Percentiles rank a stretch among this genome's conserved stretches.
Evolutionary conservation across 73 alveolate genomes (phyloP).

Genomic region (Effrenium voratum): DNA sequence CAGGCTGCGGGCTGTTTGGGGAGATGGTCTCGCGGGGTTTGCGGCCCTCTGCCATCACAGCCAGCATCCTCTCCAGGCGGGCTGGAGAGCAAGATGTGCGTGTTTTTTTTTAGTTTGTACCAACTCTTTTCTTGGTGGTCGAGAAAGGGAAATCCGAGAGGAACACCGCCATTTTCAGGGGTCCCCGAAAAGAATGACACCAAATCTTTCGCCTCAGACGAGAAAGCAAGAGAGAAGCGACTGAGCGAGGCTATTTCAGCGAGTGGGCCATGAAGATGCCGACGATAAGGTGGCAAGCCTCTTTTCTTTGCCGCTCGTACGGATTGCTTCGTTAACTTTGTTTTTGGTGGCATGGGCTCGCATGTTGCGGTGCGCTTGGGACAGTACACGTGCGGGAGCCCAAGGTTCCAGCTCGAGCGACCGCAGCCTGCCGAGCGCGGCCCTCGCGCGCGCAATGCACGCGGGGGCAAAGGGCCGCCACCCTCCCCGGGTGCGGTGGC

Average conservation of each 20-base stretch:
- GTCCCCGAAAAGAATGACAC: no score
- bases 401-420: slow-evolving; percentile 38
- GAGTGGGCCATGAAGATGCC: slow-evolving; percentile 65
- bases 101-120: no score
- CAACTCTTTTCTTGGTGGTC: no score
- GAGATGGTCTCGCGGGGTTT: slow-evolving; percentile 79
- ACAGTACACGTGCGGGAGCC: not conserved
- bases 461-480: slow-evolving; percentile 9
- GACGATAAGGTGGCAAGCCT: slow-evolving; percentile 30
- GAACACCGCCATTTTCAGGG: no score
- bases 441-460: not conserved
- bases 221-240: no score
- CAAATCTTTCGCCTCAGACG: no score
- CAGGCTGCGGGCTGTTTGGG: slow-evolving; percentile 94
- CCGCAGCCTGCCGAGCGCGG: slow-evolving; percentile 68
- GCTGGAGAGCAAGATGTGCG: no score
- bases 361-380: not conserved
- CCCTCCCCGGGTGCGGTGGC: slow-evolving; percentile 36
- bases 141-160: no score
- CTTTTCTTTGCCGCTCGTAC: not conserved
- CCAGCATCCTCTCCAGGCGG: slow-evolving; percentile 76
- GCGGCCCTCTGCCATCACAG: slow-evolving; percentile 88
- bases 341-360: not conserved
- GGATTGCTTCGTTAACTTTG: not conserved
- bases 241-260: slow-evolving; percentile 59